These are phyloP conservation scores for Arctostaphylos glauca DNA, from an alignment of 148 eudicot species.

Conservation along the genomic window DNA sequence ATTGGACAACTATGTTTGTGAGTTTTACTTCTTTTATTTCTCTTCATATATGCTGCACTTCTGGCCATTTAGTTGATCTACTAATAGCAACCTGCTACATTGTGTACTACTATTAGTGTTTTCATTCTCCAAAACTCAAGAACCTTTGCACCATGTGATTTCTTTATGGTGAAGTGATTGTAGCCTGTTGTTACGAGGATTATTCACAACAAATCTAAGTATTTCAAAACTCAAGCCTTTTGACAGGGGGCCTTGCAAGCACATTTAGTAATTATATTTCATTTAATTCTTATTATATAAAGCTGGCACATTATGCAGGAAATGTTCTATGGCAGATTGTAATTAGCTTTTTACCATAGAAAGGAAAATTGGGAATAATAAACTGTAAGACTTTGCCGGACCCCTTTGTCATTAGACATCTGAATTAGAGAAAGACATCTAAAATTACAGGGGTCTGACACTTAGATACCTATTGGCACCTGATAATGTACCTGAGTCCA, in stretches of 20 bases:
- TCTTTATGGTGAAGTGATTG: neutral
- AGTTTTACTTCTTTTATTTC: conserved; percentile 30
- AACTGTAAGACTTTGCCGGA: neutral
- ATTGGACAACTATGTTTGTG: conserved; percentile 92
- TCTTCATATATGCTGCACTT: neutral
- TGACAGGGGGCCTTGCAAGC: neutral
- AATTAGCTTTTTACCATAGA: neutral
- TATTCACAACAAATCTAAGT: neutral
- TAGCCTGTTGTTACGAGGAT: neutral
- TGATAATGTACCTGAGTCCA: neutral
- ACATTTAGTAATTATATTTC: neutral
- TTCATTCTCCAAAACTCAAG: neutral
- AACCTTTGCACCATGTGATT: neutral
- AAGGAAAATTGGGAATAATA: neutral
- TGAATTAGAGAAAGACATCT: neutral
- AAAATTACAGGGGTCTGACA: no score
- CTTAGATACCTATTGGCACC: neutral
- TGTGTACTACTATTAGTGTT: neutral
- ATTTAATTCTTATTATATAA: neutral
- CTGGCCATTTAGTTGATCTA: neutral
- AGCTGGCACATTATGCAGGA: neutral
- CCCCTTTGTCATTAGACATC: neutral
- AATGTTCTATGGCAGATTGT: neutral
- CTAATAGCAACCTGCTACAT: neutral
- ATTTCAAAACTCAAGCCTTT: neutral